A percentile compares a stretch with the other conserved stretches of the same genome.
Evolutionary conservation across 345 rosid genomes (phyloP).

Genomic region (Moricandia moricandioides): DNA sequence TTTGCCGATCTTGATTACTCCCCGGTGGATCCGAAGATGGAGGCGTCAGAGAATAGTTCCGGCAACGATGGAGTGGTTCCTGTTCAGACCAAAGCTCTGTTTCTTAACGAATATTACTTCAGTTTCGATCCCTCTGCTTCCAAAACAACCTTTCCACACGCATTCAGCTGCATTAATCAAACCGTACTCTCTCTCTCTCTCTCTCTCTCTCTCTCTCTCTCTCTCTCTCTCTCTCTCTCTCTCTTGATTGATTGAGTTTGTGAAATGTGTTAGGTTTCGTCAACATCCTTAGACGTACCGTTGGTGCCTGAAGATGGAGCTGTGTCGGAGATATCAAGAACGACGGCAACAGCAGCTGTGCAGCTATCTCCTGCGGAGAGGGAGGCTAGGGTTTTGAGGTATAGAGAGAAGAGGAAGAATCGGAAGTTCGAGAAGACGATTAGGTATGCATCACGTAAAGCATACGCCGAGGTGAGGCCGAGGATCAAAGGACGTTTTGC

Average conservation of each 20-base stretch:
- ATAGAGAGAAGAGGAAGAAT: slow-evolving; percentile 91
- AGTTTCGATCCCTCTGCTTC: slow-evolving; percentile 53
- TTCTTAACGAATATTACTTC: slow-evolving; percentile 47
- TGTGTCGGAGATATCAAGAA: slow-evolving; percentile 49
- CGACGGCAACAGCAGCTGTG: slow-evolving; percentile 36
- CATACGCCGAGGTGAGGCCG: slow-evolving; percentile 84
- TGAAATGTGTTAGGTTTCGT: slow-evolving; percentile 48
- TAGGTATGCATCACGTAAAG: slow-evolving; percentile 82
- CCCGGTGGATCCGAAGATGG: slow-evolving; percentile 54
- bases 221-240: background rate
- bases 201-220: too few relatives aligned
- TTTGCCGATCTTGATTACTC: slow-evolving; percentile 66
- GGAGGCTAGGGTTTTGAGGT: slow-evolving; percentile 90
- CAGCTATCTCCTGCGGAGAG: slow-evolving; percentile 75
- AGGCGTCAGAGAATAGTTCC: slow-evolving; percentile 59
- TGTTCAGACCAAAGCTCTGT: slow-evolving; percentile 42
- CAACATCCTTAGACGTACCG: slow-evolving; percentile 72
- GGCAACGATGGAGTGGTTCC: slow-evolving; percentile 88
- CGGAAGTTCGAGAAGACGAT: slow-evolving; percentile 91
- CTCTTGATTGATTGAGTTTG: background rate
- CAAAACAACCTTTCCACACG: slow-evolving; percentile 37
- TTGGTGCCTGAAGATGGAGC: slow-evolving; percentile 61
- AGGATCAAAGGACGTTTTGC: slow-evolving; percentile 89
- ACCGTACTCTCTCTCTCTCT: slow-evolving; percentile 37
- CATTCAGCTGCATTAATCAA: slow-evolving; percentile 49